phyloP scores from a whole-genome alignment of 176 grass and related monocot species.

The Zea mays region DNA sequence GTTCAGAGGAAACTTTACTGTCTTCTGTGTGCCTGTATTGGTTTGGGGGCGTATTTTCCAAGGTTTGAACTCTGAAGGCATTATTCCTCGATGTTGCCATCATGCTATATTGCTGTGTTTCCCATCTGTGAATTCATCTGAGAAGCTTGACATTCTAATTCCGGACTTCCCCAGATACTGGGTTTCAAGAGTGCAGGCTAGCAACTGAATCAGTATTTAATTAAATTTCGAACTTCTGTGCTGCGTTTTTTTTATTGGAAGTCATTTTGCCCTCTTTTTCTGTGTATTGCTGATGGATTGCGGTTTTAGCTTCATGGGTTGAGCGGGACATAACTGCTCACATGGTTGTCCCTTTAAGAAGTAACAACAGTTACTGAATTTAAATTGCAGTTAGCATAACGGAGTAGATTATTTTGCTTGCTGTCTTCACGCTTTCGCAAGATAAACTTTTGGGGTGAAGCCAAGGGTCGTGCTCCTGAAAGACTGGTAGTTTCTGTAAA shows the following conservation, averaged over 20 bases:
- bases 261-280: neutral
- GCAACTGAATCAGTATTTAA: neutral
- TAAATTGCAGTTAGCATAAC: neutral
- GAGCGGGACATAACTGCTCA: neutral
- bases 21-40: neutral
- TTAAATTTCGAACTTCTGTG: neutral
- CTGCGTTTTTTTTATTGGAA: neutral
- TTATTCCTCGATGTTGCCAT: neutral
- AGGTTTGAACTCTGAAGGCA: neutral
- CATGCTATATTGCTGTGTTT: neutral
- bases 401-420: neutral
- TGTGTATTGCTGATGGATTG: neutral
- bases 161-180: neutral
- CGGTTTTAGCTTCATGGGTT: neutral
- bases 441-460: neutral
- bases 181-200: neutral
- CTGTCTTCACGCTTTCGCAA: neutral
- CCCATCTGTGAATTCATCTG: neutral
- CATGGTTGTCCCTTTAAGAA: neutral
- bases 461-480: slow-evolving; percentile 10
- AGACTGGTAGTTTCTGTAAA: neutral
- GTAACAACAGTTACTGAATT: neutral
- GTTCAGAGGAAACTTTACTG: neutral
- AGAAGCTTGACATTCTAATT: neutral
- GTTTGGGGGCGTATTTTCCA: neutral